Percentiles rank a stretch among this genome's conserved stretches.
Evolutionary conservation across 306 rosid species (phyloP).

Genomic region (Spatholobus suberectus): DNA sequence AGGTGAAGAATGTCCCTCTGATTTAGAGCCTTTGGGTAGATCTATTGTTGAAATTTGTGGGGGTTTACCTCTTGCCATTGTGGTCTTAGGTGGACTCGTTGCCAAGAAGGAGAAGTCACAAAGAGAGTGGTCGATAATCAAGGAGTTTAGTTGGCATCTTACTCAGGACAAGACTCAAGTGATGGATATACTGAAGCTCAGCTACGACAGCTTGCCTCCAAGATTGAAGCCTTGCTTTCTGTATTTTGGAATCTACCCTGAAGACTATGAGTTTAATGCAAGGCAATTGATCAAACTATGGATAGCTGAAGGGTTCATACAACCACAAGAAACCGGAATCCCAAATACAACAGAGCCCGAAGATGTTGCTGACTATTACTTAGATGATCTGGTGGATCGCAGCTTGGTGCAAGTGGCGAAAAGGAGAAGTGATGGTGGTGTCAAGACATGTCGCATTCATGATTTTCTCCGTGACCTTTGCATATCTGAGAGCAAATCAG

Average conservation of each 20-base stretch:
- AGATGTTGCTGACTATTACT: slow-evolving; percentile 6
- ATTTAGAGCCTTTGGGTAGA: neutral
- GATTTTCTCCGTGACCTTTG: neutral
- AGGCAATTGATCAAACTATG: slow-evolving; percentile 7
- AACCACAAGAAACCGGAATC: neutral
- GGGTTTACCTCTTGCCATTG: slow-evolving; percentile 25
- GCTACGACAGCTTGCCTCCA: slow-evolving; percentile 20
- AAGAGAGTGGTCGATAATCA: neutral
- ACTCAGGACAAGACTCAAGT: neutral
- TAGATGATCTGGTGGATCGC: slow-evolving; percentile 17
- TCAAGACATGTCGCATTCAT: slow-evolving; percentile 21
- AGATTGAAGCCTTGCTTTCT: slow-evolving; percentile 5
- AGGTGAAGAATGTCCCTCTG: neutral
- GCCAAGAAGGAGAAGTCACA: neutral
- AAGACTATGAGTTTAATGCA: neutral
- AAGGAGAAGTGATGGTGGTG: slow-evolving; percentile 28
- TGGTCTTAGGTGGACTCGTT: neutral
- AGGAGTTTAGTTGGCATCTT: neutral
- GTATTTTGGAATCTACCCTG: slow-evolving; percentile 21
- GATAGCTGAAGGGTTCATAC: slow-evolving; percentile 14
- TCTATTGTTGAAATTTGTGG: neutral
- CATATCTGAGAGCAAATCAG: neutral
- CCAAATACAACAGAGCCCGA: neutral
- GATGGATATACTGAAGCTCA: neutral
- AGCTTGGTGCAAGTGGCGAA: neutral